These are phyloP conservation scores for Hanseniaspora lachancei DNA, from an alignment of 805 yeast species.

Conservation along the genomic window DNA sequence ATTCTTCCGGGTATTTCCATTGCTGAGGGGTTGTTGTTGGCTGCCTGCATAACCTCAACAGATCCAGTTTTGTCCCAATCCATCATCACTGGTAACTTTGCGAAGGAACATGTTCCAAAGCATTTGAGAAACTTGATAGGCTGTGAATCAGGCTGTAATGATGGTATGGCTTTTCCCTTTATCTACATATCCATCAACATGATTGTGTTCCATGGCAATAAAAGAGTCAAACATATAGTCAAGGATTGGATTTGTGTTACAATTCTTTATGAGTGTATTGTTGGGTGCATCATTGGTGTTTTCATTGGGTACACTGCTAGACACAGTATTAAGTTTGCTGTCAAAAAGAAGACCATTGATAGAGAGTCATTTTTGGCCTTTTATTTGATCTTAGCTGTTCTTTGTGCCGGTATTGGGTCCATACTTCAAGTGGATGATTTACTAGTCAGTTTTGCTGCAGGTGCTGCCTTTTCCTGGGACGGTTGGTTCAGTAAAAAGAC, in stretches of 20 bases:
- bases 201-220: constrained; percentile 44
- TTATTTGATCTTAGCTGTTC: constrained; percentile 66
- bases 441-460: constrained; percentile 81
- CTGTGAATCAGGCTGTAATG: constrained; percentile 82
- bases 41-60: constrained; percentile 88
- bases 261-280: constrained; percentile 64
- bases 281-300: constrained; percentile 66
- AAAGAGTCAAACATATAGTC: constrained; percentile 40
- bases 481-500: constrained; percentile 76
- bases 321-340: constrained; percentile 63
- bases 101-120: constrained; percentile 64
- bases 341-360: constrained; percentile 55
- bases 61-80: constrained; percentile 94
- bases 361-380: constrained; percentile 80
- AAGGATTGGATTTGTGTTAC: constrained; percentile 71
- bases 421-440: constrained; percentile 81
- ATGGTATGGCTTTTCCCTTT: constrained; percentile 93
- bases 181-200: constrained; percentile 57
- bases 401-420: constrained; percentile 81
- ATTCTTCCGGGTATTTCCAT: constrained; percentile 62
- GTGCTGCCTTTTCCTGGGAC: constrained; percentile 88
- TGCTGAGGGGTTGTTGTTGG: constrained; percentile 55
- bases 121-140: constrained; percentile 62
- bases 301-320: constrained; percentile 60
- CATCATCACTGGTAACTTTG: constrained; percentile 81